These are phyloP conservation scores for Annona squamosa DNA, from an alignment of 164 flowering plant genomes.

Conservation along the genomic window DNA sequence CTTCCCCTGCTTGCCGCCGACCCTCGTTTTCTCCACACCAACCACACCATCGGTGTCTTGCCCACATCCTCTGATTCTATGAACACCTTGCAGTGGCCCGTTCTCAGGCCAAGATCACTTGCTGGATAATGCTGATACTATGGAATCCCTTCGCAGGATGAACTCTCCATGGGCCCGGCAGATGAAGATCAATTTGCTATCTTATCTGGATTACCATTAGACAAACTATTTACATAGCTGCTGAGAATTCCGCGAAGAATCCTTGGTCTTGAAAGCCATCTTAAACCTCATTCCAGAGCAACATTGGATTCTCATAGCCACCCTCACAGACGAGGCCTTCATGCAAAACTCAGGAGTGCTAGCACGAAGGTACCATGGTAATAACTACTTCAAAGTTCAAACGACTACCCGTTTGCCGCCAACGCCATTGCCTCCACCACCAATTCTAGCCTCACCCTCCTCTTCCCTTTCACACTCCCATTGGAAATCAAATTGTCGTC, in stretches of 20 bases:
- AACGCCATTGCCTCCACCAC: conserved; percentile 33
- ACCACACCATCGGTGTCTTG: no score
- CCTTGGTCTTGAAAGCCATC: conserved; percentile 60
- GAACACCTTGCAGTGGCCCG: conserved; percentile 71
- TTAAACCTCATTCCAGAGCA: conserved; percentile 47
- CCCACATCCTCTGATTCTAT: conserved; percentile 81
- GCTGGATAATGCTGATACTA: conserved; percentile 23
- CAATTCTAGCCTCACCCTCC: conserved; percentile 29
- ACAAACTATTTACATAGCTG: conserved; percentile 59
- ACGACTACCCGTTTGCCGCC: conserved; percentile 39
- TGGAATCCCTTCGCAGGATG: conserved; percentile 24
- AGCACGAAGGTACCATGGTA: conserved; percentile 40
- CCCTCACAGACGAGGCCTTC: conserved; percentile 47
- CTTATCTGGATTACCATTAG: conserved; percentile 37
- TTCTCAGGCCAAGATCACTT: conserved; percentile 33
- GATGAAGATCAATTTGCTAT: conserved; percentile 14
- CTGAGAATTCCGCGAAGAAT: conserved; percentile 54
- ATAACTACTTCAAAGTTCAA: conserved; percentile 31
- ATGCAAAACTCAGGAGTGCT: conserved; percentile 58
- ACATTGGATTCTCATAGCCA: conserved; percentile 35
- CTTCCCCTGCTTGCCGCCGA: no score
- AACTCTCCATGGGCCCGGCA: conserved; percentile 25
- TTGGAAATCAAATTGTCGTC: neutral
- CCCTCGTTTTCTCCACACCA: no score
- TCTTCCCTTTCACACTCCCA: conserved; percentile 25